Percentiles rank a stretch among this genome's conserved stretches.
phyloP scores from a whole-genome alignment of 164 flowering plant species.

The Saururus chinensis region DNA sequence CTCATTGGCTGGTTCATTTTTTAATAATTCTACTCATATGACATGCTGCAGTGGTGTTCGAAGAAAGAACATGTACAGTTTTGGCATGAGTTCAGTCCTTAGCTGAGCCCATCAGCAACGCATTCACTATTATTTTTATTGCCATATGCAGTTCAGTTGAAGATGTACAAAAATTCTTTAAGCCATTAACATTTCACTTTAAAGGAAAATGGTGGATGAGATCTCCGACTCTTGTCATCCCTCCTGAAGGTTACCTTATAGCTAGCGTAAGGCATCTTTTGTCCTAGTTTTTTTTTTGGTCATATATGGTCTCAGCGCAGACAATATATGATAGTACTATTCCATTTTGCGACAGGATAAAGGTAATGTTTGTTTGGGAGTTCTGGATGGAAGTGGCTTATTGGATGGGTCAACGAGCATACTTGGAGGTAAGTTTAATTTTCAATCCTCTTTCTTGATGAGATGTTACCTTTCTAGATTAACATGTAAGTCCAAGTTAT shows the following conservation, averaged over 20 bases:
- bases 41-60: too few species aligned
- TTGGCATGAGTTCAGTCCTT: too few species aligned
- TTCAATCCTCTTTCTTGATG: neutral
- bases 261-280: slow-evolving; percentile 34
- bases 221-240: slow-evolving; percentile 35
- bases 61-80: too few species aligned
- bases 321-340: neutral
- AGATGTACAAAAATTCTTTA: slow-evolving; percentile 49
- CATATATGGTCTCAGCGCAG: neutral
- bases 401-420: slow-evolving; percentile 49
- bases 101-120: too few species aligned
- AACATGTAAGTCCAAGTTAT: too few species aligned
- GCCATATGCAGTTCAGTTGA: slow-evolving; percentile 31
- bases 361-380: slow-evolving; percentile 75
- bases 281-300: neutral
- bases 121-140: too few species aligned
- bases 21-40: too few species aligned
- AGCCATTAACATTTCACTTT: slow-evolving; percentile 50
- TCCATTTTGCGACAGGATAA: slow-evolving; percentile 29
- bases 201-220: slow-evolving; percentile 55
- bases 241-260: slow-evolving; percentile 63
- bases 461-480: neutral
- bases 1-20: too few species aligned
- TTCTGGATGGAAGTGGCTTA: slow-evolving; percentile 63
- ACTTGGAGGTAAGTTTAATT: slow-evolving; percentile 52